phyloP scores from a whole-genome alignment of 352 stramenopile genomes.

The Discostella stelligera region DNA sequence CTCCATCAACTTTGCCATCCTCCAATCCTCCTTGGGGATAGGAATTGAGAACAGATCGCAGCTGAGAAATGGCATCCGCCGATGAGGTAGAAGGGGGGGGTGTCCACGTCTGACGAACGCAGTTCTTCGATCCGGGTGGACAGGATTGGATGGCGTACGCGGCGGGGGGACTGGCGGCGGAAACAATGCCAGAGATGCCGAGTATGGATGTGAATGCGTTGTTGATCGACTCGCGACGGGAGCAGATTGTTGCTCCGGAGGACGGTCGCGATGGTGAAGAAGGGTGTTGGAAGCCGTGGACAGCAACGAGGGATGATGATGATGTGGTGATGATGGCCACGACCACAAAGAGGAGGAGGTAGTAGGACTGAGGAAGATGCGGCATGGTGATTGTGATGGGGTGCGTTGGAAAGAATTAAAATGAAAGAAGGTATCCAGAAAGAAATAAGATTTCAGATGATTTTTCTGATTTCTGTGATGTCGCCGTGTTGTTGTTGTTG shows the following conservation, averaged over 20 bases:
- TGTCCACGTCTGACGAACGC: slow-evolving; percentile 64
- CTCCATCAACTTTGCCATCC: slow-evolving; percentile 62
- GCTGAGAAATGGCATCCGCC: slow-evolving; percentile 34
- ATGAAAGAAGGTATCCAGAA: too few relatives aligned
- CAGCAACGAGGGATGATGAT: not conserved
- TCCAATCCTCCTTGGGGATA: slow-evolving; percentile 65
- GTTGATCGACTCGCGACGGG: slow-evolving; percentile 20
- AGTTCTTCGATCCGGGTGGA: slow-evolving; percentile 63
- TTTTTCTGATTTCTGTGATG: too few relatives aligned
- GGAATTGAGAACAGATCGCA: slow-evolving; percentile 49
- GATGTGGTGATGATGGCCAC: not conserved
- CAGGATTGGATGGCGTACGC: slow-evolving; percentile 62
- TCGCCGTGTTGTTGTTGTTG: too few relatives aligned
- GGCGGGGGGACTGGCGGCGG: not conserved
- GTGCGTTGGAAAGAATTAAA: too few relatives aligned
- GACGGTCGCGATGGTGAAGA: not conserved
- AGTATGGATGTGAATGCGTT: not conserved
- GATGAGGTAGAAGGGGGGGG: slow-evolving; percentile 52
- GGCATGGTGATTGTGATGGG: too few relatives aligned
- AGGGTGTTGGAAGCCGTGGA: slow-evolving; percentile 2
- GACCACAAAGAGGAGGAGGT: not conserved
- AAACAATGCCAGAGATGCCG: not conserved
- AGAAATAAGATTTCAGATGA: too few relatives aligned
- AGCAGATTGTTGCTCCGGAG: not conserved
- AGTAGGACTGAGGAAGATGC: not conserved